Conservation (phyloP, 2,329 filamentous ascomycete species). For the Talaromyces marneffei region DNA sequence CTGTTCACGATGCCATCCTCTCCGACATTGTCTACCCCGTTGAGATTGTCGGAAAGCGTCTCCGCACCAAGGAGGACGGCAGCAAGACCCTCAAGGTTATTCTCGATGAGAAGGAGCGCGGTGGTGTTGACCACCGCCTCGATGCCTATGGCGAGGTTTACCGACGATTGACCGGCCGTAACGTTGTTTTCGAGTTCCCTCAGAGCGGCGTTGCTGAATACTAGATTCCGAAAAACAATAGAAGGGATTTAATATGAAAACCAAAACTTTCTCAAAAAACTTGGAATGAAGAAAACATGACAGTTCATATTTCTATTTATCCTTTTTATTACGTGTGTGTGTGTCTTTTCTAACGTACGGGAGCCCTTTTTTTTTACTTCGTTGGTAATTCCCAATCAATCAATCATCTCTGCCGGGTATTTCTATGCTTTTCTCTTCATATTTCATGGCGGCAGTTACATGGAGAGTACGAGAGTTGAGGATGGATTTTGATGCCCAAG, state of each 20-base stretch:
- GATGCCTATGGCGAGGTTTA: constrained; percentile 99
- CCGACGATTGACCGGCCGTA: constrained; percentile 93
- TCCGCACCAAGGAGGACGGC: constrained; percentile 98
- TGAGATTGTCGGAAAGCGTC: constrained; percentile 99
- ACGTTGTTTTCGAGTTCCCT: constrained; percentile 98
- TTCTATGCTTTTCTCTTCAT: constrained; percentile 7
- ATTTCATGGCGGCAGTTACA: neutral
- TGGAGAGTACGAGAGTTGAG: neutral
- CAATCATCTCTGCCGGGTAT: constrained; percentile 14
- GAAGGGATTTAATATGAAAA: constrained; percentile 11
- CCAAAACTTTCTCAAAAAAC: neutral
- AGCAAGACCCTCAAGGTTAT: constrained; percentile 98
- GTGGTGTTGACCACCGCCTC: constrained; percentile 97
- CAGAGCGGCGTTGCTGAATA: constrained; percentile 73
- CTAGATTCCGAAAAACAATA: constrained; percentile 49
- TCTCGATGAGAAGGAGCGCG: constrained; percentile 99
- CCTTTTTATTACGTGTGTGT: constrained; percentile 19
- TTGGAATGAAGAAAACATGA: constrained; percentile 6
- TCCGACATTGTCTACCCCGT: constrained; percentile 98
- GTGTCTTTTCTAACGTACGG: constrained; percentile 20
- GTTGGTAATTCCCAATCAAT: constrained; percentile 14
- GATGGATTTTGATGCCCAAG: neutral
- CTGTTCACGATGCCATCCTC: constrained; percentile 98
- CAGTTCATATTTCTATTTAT: constrained; percentile 22
- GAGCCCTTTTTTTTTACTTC: constrained; percentile 15